These are phyloP conservation scores for Prinsepia uniflora DNA, from an alignment of 306 rosid genomes.

Conservation along the genomic window DNA sequence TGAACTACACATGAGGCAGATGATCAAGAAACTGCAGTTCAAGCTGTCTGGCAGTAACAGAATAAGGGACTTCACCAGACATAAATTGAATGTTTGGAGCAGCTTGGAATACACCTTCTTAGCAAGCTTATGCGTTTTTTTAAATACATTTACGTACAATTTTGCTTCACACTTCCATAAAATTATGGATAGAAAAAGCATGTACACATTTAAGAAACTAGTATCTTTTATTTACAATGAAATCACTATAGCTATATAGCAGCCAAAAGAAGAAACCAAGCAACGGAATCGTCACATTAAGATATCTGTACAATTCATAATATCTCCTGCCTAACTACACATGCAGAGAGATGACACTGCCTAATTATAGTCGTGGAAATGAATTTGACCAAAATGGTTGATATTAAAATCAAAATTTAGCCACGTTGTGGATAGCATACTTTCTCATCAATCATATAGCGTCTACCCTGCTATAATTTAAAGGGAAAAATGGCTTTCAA, in stretches of 20 bases:
- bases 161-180: neutral
- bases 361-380: neutral
- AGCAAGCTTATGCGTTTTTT: neutral
- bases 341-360: neutral
- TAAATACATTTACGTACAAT: neutral
- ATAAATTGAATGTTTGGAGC: neutral
- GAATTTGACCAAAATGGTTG: neutral
- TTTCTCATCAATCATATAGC: neutral
- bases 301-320: neutral
- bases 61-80: slow-evolving; percentile 12
- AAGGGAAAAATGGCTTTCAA: neutral
- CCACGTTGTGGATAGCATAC: neutral
- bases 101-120: neutral
- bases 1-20: slow-evolving; percentile 11
- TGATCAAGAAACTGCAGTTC: slow-evolving; percentile 13
- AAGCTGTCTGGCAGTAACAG: neutral
- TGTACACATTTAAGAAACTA: neutral
- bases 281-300: neutral
- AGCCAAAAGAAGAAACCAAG: neutral
- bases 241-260: neutral
- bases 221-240: neutral
- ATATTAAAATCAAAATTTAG: neutral
- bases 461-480: neutral
- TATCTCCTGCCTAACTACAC: slow-evolving; percentile 2
- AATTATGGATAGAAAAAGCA: slow-evolving; percentile 2